Evolutionary conservation across 2,329 filamentous ascomycete species (phyloP), one percentile per base, ranked within the genome.

Genomic region (Aphanoascus verrucosus): DNA sequence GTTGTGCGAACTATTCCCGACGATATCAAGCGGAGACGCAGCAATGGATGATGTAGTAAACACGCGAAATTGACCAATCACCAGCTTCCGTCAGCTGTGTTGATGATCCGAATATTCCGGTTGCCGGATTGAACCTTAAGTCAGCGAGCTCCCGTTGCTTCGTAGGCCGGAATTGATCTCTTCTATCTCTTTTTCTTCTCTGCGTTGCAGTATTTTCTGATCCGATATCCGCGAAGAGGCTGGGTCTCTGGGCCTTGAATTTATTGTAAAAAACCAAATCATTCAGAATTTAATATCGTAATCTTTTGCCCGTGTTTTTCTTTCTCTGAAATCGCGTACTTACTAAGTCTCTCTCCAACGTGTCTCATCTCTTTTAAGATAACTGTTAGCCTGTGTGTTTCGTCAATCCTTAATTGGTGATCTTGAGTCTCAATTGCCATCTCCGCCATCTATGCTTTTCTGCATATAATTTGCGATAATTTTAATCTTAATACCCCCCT

Each of bases 91-190:
- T 8, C 41, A 23, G 15, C 11, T 14, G 20, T 20, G 9, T 2
- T 12, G 5, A 15, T 37, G 5, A 48, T 38, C 45, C 45, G 45
- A 32, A 38, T n/a, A 32, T 37, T 48, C 45, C 45, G 45, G 45
- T 3, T 48, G 45, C 45, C 32, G 45, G 45, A 3, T 9, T 48
- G 45, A 48, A 48, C 45, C 45, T 37, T 37, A 46, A 47, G 23
- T 15, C 28, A 20, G 14, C 43, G 9, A 34, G n/a, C 28, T 14
- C 8, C 12, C 44, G 28, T 47, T 47, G 5, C n/a, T 47, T 34
- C 15, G n/a, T 20, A 6, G 8, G 14, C 23, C 43, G 5, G 1
- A 19, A 12, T 35, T 35, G 17, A 8, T 37, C 28, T 34, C 44
- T 34, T 47, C 32, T 47, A 9, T 28, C 4, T 44, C 19, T 17